Conservation (phyloP, 495 filamentous ascomycete genomes). For the Aspergillus avenaceus region DNA sequence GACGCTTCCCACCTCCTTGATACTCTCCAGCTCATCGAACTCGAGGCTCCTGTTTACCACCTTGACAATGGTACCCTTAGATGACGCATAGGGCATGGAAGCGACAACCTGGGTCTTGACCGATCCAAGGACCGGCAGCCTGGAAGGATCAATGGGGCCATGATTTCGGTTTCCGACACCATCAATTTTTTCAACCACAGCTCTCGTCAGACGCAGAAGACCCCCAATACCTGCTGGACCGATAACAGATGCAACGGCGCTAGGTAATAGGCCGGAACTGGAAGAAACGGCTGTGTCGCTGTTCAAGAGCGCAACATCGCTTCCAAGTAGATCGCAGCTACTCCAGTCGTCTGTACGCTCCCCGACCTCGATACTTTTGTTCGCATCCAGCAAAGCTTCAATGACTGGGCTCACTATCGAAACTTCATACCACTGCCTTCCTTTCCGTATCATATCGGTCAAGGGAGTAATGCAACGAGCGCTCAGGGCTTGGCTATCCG, state of each 20-base stretch:
- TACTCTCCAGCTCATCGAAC: slow-evolving; percentile 17
- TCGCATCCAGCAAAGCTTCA: slow-evolving; percentile 23
- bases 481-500: slow-evolving; percentile 10
- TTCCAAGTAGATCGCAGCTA: slow-evolving; percentile 21
- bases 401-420: slow-evolving; percentile 30
- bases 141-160: slow-evolving; percentile 10
- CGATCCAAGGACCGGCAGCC: background rate
- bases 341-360: slow-evolving; percentile 27
- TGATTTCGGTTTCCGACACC: slow-evolving; percentile 29
- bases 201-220: slow-evolving; percentile 25
- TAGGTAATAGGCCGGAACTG: background rate
- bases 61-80: background rate
- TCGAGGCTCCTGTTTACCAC: slow-evolving; percentile 1
- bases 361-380: slow-evolving; percentile 27
- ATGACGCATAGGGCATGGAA: background rate
- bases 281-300: background rate
- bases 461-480: slow-evolving; percentile 19
- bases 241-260: slow-evolving; percentile 19
- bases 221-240: slow-evolving; percentile 27
- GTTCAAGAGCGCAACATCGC: slow-evolving; percentile 7
- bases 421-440: slow-evolving; percentile 44
- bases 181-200: slow-evolving; percentile 34
- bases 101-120: background rate
- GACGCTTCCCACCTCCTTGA: slow-evolving; percentile 18
- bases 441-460: slow-evolving; percentile 25